Conservation (phyloP, 352 stramenopile species). For the Globisporangium nodosum region DNA sequence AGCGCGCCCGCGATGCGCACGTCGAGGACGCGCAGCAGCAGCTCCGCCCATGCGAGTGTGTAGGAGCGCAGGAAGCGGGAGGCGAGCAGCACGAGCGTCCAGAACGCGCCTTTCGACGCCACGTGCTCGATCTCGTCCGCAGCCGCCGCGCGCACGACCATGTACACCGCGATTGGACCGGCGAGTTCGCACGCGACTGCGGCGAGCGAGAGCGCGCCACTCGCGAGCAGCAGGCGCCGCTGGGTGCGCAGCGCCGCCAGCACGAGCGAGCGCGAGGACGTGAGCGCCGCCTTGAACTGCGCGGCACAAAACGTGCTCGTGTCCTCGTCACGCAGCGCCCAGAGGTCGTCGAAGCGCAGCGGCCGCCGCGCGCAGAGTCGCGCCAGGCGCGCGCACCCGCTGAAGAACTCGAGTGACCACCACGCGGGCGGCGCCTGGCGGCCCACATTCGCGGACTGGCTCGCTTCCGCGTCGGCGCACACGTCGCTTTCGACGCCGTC, state of each 20-base stretch:
- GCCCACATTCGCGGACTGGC: not conserved
- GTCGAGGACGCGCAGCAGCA: slow-evolving; percentile 21
- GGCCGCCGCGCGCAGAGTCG: slow-evolving; percentile 18
- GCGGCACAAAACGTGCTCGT: slow-evolving; percentile 16
- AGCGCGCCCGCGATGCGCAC: slow-evolving; percentile 16
- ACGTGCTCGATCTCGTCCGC: slow-evolving; percentile 15
- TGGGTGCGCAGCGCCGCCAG: slow-evolving; percentile 20
- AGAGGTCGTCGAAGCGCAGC: slow-evolving; percentile 27
- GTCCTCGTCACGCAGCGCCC: slow-evolving; percentile 20
- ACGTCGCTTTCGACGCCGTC: not conserved
- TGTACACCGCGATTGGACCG: slow-evolving; percentile 24
- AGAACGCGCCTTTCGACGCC: slow-evolving; percentile 22
- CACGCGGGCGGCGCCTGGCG: slow-evolving; percentile 7
- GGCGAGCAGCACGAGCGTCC: slow-evolving; percentile 23
- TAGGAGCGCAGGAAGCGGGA: slow-evolving; percentile 29
- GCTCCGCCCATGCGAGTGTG: slow-evolving; percentile 24
- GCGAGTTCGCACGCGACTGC: slow-evolving; percentile 25
- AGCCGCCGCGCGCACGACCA: slow-evolving; percentile 19
- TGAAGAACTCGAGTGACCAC: slow-evolving; percentile 29
- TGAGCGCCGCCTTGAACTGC: slow-evolving; percentile 16
- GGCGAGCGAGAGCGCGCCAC: slow-evolving; percentile 22
- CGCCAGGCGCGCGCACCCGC: slow-evolving; percentile 23
- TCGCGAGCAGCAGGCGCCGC: slow-evolving; percentile 16
- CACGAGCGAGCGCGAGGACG: slow-evolving; percentile 16
- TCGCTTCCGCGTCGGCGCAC: not conserved